Percentiles rank a stretch among this genome's conserved stretches.
phyloP scores from a whole-genome alignment of 768 basidiomycete genomes.

The Inosperma sp. region DNA sequence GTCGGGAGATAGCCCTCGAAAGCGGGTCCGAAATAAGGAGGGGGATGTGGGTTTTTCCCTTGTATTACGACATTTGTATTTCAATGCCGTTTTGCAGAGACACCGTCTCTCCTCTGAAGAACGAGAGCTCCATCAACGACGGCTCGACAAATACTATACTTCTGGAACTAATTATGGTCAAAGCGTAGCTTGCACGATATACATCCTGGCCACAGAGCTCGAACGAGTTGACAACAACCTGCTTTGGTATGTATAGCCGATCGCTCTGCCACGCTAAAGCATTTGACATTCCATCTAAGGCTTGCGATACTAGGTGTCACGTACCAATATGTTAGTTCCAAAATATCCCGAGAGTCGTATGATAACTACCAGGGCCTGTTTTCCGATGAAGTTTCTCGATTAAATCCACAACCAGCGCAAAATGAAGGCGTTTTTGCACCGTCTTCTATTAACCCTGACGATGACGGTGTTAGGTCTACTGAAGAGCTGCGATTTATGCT shows the following conservation, averaged over 20 bases:
- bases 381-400: conserved; percentile 87
- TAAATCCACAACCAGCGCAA: conserved; percentile 62
- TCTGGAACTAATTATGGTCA: conserved; percentile 85
- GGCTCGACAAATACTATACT: conserved; percentile 77
- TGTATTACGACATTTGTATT: conserved; percentile 6
- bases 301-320: conserved; percentile 91
- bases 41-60: conserved; percentile 33
- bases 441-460: conserved; percentile 71
- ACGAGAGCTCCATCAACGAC: conserved; percentile 54
- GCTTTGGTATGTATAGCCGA: conserved; percentile 57
- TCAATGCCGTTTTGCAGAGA: conserved; percentile 26
- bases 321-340: conserved; percentile 83
- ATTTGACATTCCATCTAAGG: conserved; percentile 40
- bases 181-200: conserved; percentile 84
- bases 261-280: conserved; percentile 6
- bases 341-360: conserved; percentile 83
- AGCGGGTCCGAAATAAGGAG: conserved; percentile 57
- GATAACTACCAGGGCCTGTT: conserved; percentile 77
- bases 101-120: conserved; percentile 66
- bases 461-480: conserved; percentile 71
- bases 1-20: conserved; percentile 40
- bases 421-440: conserved; percentile 30
- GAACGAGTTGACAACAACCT: conserved; percentile 92
- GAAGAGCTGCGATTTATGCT: conserved; percentile 94
- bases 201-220: conserved; percentile 83